Base-by-base conservation (phyloP, 116 monocot genomes). In the Dioscorea cayenensis region DNA sequence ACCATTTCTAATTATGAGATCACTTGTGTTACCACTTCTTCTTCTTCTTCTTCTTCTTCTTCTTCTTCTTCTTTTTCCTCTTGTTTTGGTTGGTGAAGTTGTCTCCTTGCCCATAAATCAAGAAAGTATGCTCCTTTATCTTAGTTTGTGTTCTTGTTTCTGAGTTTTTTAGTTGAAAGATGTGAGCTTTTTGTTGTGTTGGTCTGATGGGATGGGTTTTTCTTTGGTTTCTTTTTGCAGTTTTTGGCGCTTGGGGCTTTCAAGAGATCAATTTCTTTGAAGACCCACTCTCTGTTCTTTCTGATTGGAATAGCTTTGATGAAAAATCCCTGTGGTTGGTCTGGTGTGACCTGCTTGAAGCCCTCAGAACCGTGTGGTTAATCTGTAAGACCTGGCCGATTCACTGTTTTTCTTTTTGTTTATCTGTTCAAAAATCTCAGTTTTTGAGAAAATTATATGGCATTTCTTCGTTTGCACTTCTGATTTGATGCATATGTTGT, bases 241-340 rank as follows among this genome's bases (percentile, higher is more conserved):
- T 88, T 77, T 72, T 50, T n/a, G 38, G 90, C 83, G 59, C 88
- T 99, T 20, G 70, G 49, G 29, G 82, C 81, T 14, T 83, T 94
- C 73, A 99, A 91, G 83, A 70, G 78, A 51, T 86, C 77, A 6
- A 85, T 93, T 67, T n/a, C n/a, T 69, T 77, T 67, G 94, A 99
- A 62, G 94, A 94, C 72, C 94, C 99, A 12, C 71, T 63, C 9
- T 79, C 86, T 0, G 78, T 83, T 70, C 73, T 94, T 6, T 85
- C 90, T 3, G 87, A 91, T 69, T 99, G 99, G 95, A 76, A 78
- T 67, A 49, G 66, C 6, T 19, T 55, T 1, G 71, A 68, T 52
- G 65, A 49, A 28, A n/a, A 79, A 89, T 76, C 91, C 94, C 38
- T 99, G 99, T 77, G 68, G 28, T 32, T 99, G 99, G 99, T 74